Conservation (phyloP, 495 filamentous ascomycete species). For the Hypoxylon fragiforme region DNA sequence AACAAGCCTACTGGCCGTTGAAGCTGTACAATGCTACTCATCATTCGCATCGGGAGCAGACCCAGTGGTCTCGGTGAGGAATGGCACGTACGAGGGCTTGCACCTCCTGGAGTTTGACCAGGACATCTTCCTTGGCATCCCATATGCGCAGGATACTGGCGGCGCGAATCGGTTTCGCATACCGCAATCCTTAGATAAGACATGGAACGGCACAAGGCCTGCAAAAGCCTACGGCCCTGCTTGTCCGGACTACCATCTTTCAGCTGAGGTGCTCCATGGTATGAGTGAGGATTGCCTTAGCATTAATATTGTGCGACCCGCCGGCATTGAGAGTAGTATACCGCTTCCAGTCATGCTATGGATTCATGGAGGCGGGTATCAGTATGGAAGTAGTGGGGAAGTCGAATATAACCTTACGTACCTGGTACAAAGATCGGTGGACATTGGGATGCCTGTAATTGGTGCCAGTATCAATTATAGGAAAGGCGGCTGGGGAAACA, state of each 20-base stretch:
- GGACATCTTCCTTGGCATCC: constrained; percentile 65
- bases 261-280: constrained; percentile 52
- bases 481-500: constrained; percentile 53
- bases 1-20: constrained; percentile 7
- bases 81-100: constrained; percentile 43
- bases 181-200: constrained; percentile 55
- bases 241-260: constrained; percentile 55
- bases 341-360: constrained; percentile 64
- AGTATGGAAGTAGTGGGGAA: constrained; percentile 59
- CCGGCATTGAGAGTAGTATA: constrained; percentile 30
- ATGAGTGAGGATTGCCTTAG: constrained; percentile 67
- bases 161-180: constrained; percentile 61
- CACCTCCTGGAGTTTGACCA: constrained; percentile 39
- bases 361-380: constrained; percentile 71
- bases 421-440: constrained; percentile 50
- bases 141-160: constrained; percentile 65
- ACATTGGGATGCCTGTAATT: constrained; percentile 49
- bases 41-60: constrained; percentile 7
- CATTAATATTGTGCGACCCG: constrained; percentile 65
- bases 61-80: constrained; percentile 29
- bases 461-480: constrained; percentile 49
- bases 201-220: constrained; percentile 48
- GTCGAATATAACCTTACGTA: constrained; percentile 53
- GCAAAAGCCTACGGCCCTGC: constrained; percentile 50
- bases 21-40: background rate